These are phyloP conservation scores for Xylariaceae sp. DNA, from an alignment of 2,329 filamentous ascomycete species.

Conservation along the genomic window DNA sequence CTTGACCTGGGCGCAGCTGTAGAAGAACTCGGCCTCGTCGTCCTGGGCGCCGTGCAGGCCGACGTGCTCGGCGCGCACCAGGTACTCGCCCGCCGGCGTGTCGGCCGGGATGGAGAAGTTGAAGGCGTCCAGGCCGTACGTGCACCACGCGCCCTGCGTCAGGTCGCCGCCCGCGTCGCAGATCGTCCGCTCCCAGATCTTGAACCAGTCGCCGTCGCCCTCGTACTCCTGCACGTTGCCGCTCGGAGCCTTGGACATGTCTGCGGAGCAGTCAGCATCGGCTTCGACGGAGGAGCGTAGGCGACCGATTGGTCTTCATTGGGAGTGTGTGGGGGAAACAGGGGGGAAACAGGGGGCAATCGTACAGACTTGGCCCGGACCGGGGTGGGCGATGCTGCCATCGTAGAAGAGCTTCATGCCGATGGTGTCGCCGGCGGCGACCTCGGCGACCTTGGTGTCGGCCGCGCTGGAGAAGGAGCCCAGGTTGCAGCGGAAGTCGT, in stretches of 20 bases:
- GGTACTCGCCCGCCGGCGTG: neutral
- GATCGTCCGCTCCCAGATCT: conserved; percentile 1
- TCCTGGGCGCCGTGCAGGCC: conserved; percentile 1
- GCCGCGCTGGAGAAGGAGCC: neutral
- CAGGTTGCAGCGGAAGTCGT: conserved; percentile 1
- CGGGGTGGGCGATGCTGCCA: neutral
- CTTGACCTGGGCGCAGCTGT: conserved; percentile 1
- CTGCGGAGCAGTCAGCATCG: neutral
- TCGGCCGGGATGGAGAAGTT: neutral
- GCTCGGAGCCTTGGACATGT: conserved; percentile 1
- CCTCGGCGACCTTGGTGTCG: neutral
- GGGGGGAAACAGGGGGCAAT: neutral
- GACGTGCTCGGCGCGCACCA: conserved; percentile 1
- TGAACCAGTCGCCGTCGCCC: conserved; percentile 1
- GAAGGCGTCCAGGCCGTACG: neutral
- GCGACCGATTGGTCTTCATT: neutral
- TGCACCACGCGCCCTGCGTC: neutral
- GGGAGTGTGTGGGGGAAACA: neutral
- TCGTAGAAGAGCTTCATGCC: conserved; percentile 2
- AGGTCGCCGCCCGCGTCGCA: conserved; percentile 1
- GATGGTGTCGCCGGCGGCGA: conserved; percentile 1
- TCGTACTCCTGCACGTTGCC: conserved; percentile 1
- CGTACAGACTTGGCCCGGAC: conserved; percentile 1
- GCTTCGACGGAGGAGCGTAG: no score
- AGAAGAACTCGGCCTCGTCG: conserved; percentile 1